A percentile compares a stretch with the other conserved stretches of the same genome.
These are phyloP conservation scores for Tripterygium wilfordii DNA, from an alignment of 177 flowering plant species.

Conservation along the genomic window DNA sequence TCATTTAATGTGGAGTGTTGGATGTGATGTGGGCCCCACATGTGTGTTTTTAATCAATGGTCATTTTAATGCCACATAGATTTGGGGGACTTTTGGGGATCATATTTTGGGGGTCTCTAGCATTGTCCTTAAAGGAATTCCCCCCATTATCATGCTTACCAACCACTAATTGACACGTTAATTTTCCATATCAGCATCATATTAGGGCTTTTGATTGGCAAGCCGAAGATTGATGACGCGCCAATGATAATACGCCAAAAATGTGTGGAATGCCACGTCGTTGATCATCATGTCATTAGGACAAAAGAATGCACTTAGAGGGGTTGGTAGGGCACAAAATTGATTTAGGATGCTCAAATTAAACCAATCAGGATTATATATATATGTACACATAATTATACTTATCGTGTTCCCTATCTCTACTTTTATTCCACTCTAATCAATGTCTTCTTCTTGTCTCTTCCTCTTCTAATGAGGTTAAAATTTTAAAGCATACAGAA, in stretches of 20 bases:
- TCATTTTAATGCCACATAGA: no score
- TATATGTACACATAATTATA: slow-evolving; percentile 3
- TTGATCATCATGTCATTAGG: background rate
- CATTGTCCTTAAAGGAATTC: no score
- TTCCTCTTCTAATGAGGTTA: background rate
- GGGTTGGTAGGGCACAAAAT: slow-evolving; percentile 22
- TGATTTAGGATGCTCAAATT: slow-evolving; percentile 19
- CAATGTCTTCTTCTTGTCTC: slow-evolving; percentile 20
- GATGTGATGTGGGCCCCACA: background rate
- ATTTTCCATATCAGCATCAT: no score
- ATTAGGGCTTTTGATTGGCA: no score
- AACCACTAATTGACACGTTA: no score
- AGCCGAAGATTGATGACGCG: no score
- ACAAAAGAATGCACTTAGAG: slow-evolving; percentile 8
- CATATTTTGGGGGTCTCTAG: no score
- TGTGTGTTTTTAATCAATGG: no score
- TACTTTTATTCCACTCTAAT: slow-evolving; percentile 29
- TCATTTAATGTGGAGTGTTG: no score
- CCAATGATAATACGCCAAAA: background rate
- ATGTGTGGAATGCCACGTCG: background rate
- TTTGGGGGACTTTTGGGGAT: no score
- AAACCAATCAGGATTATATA: slow-evolving; percentile 16
- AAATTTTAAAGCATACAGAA: no score
- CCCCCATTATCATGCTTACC: no score
- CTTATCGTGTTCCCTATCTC: slow-evolving; percentile 36